Base-by-base conservation (phyloP, 306 rosid genomes). In the Gastrolobium villosum region DNA sequence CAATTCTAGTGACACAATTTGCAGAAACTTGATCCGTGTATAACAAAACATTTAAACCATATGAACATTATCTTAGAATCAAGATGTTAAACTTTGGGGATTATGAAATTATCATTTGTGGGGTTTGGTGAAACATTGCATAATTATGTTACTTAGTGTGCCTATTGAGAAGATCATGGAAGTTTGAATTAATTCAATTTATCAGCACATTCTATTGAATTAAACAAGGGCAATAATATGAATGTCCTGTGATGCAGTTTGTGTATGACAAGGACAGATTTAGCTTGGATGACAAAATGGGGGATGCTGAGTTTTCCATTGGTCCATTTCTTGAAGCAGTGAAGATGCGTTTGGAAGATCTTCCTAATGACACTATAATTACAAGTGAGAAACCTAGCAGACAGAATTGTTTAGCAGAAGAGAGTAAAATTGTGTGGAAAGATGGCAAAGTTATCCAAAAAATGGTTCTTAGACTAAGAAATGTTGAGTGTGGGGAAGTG, bases 261-360 rank as follows among this genome's bases (percentile, higher is more conserved):
- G 97, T 94, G 72, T 90, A 92, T 45, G 98, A 94, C 65, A 92
- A 46, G 66, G 97, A 94, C 72, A 70, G 31, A 30, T 92, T 94
- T 8, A 82, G 84, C 64, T 61, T 87, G 0, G 98, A 94, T 59
- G 98, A 94, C 83, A 92, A 84, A 82, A 88, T 94, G 97, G 98
- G 98, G 26, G 92, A 92, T 20, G 96, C 97, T 5, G 96, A 92
- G 81, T 87, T 94, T 79, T 83, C 71, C 6, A 85, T 89, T 10
- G 82, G 82, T 4, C 83, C 88, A 0, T 89, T 89, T 35, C 2
- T 88, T 4, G 82, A 88, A 69, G 96, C 84, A 1, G 28, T 86
- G 5, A 85, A 63, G 87, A 83, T 81, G 90, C 61, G 68, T 0
- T 45, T 81, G 64, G 54, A 67, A 62, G 83, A 82, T 57, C 81